Base-by-base conservation (phyloP, 345 rosid genomes). In the Syzygium aromaticum region DNA sequence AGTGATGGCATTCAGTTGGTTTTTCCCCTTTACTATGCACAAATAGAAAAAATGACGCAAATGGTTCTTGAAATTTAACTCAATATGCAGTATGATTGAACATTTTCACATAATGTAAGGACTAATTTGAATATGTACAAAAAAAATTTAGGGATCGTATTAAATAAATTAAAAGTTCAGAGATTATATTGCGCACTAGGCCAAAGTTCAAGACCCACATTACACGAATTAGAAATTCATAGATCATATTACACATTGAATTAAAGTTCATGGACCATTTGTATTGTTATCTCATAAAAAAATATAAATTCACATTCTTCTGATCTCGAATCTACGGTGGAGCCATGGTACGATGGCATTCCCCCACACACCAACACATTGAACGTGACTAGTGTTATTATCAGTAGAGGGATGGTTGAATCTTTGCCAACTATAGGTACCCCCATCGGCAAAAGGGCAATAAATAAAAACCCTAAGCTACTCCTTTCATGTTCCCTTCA, bases 331-430 rank as follows among this genome's bases (percentile, higher is more conserved):
- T 67, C 17, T 67, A 30, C 23, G 25, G 22, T 7, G 3, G 23
- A 33, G 77, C 77, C 15, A 15, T 0, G 78, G 78, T 67, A 16
- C 43, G 46, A 16, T 17, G 23, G 43, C 80, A 33, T 67, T 33
- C 64, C 87, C 87, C 73, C 84, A 52, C 87, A 53, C 30, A 16
- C 87, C 82, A 78, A 40, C 40, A 54, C 57, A 78, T 33, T 23
- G 80, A 86, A 86, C 92, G 93, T 91, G 94, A 90, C 87, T 78
- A 64, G 85, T 86, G 89, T 90, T 87, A 92, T 86, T 73, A 73
- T 73, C 80, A 73, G 25, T 33, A 17, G 80, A 5, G 80, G 80
- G 80, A 73, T 33, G 87, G 54, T 49, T 52, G 83, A 54, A 33
- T 73, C 25, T 33, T 73, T 33, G 13, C 57, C 56, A 82, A 22